Evolutionary conservation across 129 eudicot species (phyloP).

Genomic region (Lactuca sativa): DNA sequence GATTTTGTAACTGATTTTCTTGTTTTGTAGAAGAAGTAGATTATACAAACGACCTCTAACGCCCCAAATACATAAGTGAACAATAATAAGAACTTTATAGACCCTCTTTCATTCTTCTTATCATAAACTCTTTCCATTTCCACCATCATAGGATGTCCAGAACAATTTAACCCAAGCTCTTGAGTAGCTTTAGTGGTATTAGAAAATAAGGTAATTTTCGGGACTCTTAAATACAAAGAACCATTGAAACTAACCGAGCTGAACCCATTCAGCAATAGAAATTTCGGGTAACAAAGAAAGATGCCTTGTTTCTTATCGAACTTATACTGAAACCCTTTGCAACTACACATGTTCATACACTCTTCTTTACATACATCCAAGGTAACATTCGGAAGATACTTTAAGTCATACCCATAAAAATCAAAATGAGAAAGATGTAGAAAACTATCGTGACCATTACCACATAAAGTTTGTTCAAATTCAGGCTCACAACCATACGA

Average conservation of each 20-base stretch:
- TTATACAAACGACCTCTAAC: conserved; percentile 34
- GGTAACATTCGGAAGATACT: conserved; percentile 28
- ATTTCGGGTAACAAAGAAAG: conserved; percentile 47
- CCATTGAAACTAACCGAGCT: conserved; percentile 20
- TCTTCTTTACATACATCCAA: conserved; percentile 30
- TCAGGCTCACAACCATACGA: conserved; percentile 44
- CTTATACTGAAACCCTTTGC: conserved; percentile 51
- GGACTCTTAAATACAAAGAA: conserved; percentile 38
- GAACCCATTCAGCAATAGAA: conserved; percentile 42
- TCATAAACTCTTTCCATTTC: conserved; percentile 29
- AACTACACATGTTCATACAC: conserved; percentile 33
- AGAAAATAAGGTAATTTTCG: conserved; percentile 8
- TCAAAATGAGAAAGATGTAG: conserved; percentile 32
- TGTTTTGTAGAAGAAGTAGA: conserved; percentile 24
- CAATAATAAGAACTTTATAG: conserved; percentile 28
- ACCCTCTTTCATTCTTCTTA: conserved; percentile 21
- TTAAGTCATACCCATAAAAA: conserved; percentile 41
- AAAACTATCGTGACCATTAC: conserved; percentile 9
- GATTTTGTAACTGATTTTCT: neutral
- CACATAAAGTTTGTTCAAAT: conserved; percentile 16
- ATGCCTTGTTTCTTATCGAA: conserved; percentile 15
- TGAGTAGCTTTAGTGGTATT: conserved; percentile 1
- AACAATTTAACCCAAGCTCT: conserved; percentile 21
- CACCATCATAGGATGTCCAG: neutral
- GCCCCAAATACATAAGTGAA: conserved; percentile 44